Evolutionary conservation across 2,329 filamentous ascomycete species (phyloP), one percentile per base, ranked within the genome.

Genomic region (Ophiostoma ips): DNA sequence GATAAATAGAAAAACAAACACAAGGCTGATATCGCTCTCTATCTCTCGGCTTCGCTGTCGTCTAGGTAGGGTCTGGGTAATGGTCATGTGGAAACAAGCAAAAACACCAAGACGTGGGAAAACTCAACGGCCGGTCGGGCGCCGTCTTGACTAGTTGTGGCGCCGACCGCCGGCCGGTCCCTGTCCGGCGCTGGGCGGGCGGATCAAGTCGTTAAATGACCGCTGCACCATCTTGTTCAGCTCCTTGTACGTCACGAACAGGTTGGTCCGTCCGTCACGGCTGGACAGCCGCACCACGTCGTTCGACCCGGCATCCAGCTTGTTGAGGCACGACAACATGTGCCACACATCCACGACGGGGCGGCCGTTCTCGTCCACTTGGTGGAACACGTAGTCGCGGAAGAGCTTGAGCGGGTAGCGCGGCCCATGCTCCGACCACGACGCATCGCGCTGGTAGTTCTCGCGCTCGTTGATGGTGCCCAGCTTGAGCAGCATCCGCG

Each of bases 321-420:
- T 95, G 68, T 94, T 95, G 57, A 98, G 67, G 61, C 84, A 90
- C 24, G 76, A 77, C 43, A 98, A 65, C 55, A 96, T 87, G 67
- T 96, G 89, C 3, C 84, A 90, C 52, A 95, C 71, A 61, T 95
- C 86, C 5, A 94, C 72, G 1, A 89, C 83, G 0, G 92, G 84
- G 49, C 85, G 83, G 13, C 87, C 88, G 51, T 87, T 80, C 30
- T 78, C 76, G 62, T 96, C 88, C 12, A 95, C 88, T 61, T 94
- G 89, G 64, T 98, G 92, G 67, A 96, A 98, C 37, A 95, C 87
- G 59, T 94, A 96, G 66, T 98, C 92, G 46, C 92, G 79, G 71
- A 96, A 96, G 9, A 98, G 75, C 67, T 95, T 95, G 56, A 98
- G 72, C 62, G 87, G 84, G 63, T 95, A 96, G 28, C 89, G 79